Evolutionary conservation across 169 alveolate species (phyloP), one percentile per base, ranked within the genome.

Genomic region (Plasmodium yoelii): DNA sequence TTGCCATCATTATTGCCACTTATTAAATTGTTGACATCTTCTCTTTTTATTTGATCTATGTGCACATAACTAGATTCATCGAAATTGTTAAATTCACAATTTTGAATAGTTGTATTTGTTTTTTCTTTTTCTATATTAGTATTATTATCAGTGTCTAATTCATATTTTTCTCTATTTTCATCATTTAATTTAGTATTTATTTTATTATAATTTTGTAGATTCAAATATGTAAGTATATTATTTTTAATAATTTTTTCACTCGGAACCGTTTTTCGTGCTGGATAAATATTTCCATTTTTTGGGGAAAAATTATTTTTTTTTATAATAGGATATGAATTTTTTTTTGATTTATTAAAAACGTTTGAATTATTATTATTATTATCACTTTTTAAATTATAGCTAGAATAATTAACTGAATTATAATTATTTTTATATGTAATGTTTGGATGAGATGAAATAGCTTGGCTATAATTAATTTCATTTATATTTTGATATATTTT

Each of bases 401-500:
- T 24, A 7, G 82, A 80, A 60, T 63, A 15, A 57, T 57, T 80
- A 28, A 28, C 90, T 65, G 68, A 51, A 80, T 80, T 80, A 8
- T 65, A 47, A 80, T 34, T 80, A 53, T 80, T 80, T 28, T 80
- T 80, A 80, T 80, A 80, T 9, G 90, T 80, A 34, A 80, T 80
- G 55, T 34, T 68, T 1, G 90, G 90, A 15, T 80, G 80, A 0
- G 90, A 67, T 1, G 90, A 44, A 64, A 55, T 51, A 15, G 47
- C 90, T 4, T 26, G 34, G 59, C 82, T 80, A 80, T 80, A 80
- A 80, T 80, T 60, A 24, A 70, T 56, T 69, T 80, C 90, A 60
- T 80, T 80, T 34, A 80, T 65, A 46, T 80, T 80, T 51, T 80
- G 90, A 49, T 80, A 80, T 44, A 80, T 80, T 55, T 80, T 80